Evolutionary conservation across 1,284 basidiomycete genomes (phyloP), one percentile per base, ranked within the genome.

Genomic region (Phenoliferia sp.): DNA sequence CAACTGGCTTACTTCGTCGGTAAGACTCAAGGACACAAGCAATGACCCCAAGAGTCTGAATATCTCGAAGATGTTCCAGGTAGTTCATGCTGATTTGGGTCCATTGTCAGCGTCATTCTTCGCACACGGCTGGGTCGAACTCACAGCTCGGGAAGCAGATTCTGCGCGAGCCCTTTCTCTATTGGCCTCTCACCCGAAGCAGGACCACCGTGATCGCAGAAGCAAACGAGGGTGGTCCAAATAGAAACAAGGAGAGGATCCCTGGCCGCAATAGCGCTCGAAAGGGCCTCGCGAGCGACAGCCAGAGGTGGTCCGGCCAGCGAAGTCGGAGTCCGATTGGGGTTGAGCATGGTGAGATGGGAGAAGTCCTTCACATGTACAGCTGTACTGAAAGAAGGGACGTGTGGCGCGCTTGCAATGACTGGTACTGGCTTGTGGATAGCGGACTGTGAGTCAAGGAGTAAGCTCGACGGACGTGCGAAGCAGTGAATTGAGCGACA

Each of bases 11-110:
- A 70, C 67, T 59, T 26, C 72, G 61, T 2, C 65, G 62, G 31
- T 66, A 67, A 0, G 66, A 62, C 55, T 76, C 75, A 39, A 93
- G 80, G 26, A 92, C 77, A 58, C 87, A 83, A 0, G 90, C 84
- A 0, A 93, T 75, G 82, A 94, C 87, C 0, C 89, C 90, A 3
- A 94, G 82, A 82, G 92, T 88, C 75, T 94, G 90, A 0, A 92
- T 78, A 75, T 94, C 90, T 72, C 85, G 92, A 66, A 54, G 64
- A 54, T 67, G 35, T 26, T 67, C 77, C 1, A 86, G 77, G 28
- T 84, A 64, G 26, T 76, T 52, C 77, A 78, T 44, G 70, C 77
- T 35, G 80, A 79, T 54, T 82, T 66, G 16, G 61, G 59, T 63
- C 78, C 77, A n/a, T 74, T 75, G 15, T 67, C 65, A 64, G 57